These are phyloP conservation scores for Chaetomiaceae sp. DNA, from an alignment of 2,329 filamentous ascomycete genomes.

Conservation along the genomic window DNA sequence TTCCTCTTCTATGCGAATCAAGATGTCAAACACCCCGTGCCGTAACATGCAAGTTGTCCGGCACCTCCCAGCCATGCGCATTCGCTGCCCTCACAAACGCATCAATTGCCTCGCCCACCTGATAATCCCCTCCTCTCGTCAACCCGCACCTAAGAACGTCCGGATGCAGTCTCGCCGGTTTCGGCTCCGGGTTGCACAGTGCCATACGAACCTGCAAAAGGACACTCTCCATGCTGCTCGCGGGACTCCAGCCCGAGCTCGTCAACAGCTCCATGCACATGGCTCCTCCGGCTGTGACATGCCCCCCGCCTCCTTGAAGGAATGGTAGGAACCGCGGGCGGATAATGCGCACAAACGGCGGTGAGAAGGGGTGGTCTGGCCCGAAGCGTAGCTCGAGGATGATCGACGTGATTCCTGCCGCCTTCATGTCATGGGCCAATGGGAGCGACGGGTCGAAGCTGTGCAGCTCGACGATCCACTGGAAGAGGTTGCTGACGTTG, in stretches of 20 bases:
- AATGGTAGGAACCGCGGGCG: slow-evolving; percentile 75
- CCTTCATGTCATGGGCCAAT: slow-evolving; percentile 70
- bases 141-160: background rate
- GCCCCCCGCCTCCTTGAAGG: slow-evolving; percentile 69
- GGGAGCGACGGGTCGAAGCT: slow-evolving; percentile 68
- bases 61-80: slow-evolving; percentile 69
- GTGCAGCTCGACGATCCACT: slow-evolving; percentile 89
- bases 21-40: slow-evolving; percentile 27
- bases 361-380: slow-evolving; percentile 67
- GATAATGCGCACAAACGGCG: slow-evolving; percentile 80
- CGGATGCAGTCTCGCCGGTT: slow-evolving; percentile 62
- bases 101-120: slow-evolving; percentile 63
- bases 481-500: slow-evolving; percentile 70
- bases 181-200: slow-evolving; percentile 62
- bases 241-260: slow-evolving; percentile 74
- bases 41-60: slow-evolving; percentile 54
- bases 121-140: slow-evolving; percentile 49
- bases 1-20: background rate
- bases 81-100: slow-evolving; percentile 67
- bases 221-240: slow-evolving; percentile 70
- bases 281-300: slow-evolving; percentile 79
- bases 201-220: slow-evolving; percentile 77
- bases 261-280: slow-evolving; percentile 83
- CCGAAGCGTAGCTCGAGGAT: slow-evolving; percentile 81
- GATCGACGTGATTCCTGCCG: slow-evolving; percentile 57